Evolutionary conservation across 768 basidiomycete genomes (phyloP).

Genomic region (Mrakia frigida): DNA sequence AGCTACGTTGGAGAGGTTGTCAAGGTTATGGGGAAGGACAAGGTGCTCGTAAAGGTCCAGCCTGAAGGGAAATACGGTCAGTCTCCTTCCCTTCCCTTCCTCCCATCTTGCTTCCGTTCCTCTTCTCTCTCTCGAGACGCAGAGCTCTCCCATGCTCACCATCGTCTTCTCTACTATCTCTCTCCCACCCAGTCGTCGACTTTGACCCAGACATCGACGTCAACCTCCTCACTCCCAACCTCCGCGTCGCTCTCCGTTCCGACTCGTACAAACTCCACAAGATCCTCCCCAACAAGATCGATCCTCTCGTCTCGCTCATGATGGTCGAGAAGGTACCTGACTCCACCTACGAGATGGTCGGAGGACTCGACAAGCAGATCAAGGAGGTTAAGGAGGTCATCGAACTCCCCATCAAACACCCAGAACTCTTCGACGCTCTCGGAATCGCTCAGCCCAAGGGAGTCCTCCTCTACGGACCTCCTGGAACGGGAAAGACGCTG

Average conservation of each 20-base stretch:
- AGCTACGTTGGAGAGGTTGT: conserved; percentile 97
- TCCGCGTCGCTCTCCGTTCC: conserved; percentile 90
- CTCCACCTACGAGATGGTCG: conserved; percentile 99
- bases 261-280: conserved; percentile 96
- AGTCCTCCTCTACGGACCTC: conserved; percentile 89
- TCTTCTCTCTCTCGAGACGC: background rate
- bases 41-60: conserved; percentile 95
- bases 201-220: conserved; percentile 82
- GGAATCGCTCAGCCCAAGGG: conserved; percentile 98
- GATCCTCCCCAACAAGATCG: conserved; percentile 94
- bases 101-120: background rate
- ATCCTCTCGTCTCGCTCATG: conserved; percentile 97
- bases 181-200: conserved; percentile 77
- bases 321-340: conserved; percentile 99
- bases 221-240: conserved; percentile 67
- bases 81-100: conserved; percentile 41
- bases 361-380: conserved; percentile 94
- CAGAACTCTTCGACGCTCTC: conserved; percentile 89
- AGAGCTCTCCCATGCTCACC: background rate
- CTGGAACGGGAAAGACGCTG: conserved; percentile 93
- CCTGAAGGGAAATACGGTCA: conserved; percentile 98
- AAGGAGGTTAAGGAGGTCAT: conserved; percentile 99
- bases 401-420: conserved; percentile 94
- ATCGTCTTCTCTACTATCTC: background rate
- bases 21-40: conserved; percentile 99